A percentile compares a stretch with the other conserved stretches of the same genome.
Evolutionary conservation across 192 early-diverging fungal genomes (phyloP).

Genomic region (Coemansia sp.): DNA sequence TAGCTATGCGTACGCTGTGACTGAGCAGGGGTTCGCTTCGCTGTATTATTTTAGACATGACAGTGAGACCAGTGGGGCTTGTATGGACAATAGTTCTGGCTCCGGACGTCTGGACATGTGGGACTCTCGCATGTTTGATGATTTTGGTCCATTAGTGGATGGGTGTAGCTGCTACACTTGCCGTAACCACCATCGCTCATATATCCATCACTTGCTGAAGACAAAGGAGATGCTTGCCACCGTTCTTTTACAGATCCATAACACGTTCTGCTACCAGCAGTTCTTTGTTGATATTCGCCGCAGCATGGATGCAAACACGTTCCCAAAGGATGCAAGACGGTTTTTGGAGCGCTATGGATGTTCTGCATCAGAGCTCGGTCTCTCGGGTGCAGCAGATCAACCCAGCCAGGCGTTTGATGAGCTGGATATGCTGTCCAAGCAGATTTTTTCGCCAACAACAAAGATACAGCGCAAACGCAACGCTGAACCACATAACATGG

Average conservation of each 20-base stretch:
- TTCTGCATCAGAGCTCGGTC: not conserved
- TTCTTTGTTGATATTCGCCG: constrained; percentile 46
- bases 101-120: constrained; percentile 56
- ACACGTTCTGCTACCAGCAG: constrained; percentile 43
- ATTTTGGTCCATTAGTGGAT: constrained; percentile 63
- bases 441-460: constrained; percentile 46
- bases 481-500: constrained; percentile 11
- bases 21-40: constrained; percentile 69
- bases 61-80: not conserved
- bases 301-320: constrained; percentile 35
- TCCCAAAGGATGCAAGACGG: constrained; percentile 23
- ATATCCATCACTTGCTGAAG: constrained; percentile 71
- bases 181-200: constrained; percentile 66
- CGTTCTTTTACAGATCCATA: constrained; percentile 69
- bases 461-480: constrained; percentile 50
- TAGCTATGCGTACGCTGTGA: constrained; percentile 63
- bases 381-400: not conserved
- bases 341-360: constrained; percentile 36
- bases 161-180: constrained; percentile 71
- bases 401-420: constrained; percentile 25
- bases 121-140: constrained; percentile 58
- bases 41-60: constrained; percentile 30
- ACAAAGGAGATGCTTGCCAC: constrained; percentile 78
- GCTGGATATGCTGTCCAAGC: constrained; percentile 32
- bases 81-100: not conserved